These are phyloP conservation scores for Malus sylvestris DNA, from an alignment of 306 rosid species.

Conservation along the genomic window DNA sequence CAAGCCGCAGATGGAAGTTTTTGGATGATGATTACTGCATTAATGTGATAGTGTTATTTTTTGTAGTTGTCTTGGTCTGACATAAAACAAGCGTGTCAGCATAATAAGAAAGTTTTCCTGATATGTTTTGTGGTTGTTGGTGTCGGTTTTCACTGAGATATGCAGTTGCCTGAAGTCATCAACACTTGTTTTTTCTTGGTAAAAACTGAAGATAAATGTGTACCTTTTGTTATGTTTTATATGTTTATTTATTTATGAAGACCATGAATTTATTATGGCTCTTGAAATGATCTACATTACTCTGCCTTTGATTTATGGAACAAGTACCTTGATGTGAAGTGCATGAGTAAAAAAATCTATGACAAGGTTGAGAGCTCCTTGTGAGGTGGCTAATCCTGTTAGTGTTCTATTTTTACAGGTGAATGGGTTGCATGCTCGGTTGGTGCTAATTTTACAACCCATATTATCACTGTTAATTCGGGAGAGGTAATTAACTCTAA, in stretches of 20 bases:
- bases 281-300: neutral
- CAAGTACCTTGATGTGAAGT: neutral
- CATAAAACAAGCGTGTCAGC: neutral
- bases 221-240: too few species aligned
- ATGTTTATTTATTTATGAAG: neutral
- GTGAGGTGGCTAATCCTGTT: constrained; percentile 1
- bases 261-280: neutral
- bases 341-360: neutral
- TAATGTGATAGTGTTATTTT: neutral
- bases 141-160: neutral
- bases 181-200: neutral
- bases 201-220: neutral
- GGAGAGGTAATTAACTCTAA: constrained; percentile 66
- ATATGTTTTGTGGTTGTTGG: neutral
- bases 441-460: constrained; percentile 94
- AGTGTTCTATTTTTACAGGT: constrained; percentile 37
- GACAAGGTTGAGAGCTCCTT: neutral
- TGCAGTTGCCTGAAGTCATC: neutral
- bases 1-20: neutral
- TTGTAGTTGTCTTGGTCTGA: neutral
- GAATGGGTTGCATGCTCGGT: constrained; percentile 88
- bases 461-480: constrained; percentile 75
- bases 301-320: neutral
- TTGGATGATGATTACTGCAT: neutral
- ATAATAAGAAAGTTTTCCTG: neutral